A percentile compares a stretch with the other conserved stretches of the same genome.
phyloP scores from a whole-genome alignment of 73 alveolate genomes.

The Paramecium primaurelia region DNA sequence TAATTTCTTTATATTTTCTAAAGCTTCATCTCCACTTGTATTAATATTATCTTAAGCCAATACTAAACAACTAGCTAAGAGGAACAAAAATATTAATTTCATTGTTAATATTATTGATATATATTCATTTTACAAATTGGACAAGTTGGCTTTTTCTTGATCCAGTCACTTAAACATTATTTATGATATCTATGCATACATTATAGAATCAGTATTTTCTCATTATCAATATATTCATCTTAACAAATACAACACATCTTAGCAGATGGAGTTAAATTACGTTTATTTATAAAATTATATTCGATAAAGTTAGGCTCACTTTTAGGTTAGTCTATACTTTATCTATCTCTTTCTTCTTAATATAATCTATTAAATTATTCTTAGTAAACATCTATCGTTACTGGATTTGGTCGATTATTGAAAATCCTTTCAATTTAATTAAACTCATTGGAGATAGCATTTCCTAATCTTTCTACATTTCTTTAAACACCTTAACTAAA shows the following conservation, averaged over 20 bases:
- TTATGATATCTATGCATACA: slow-evolving; percentile 38
- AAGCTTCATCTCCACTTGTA: not conserved
- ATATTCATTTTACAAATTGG: slow-evolving; percentile 58
- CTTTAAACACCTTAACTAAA: not conserved
- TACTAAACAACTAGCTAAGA: not conserved
- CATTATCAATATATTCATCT: not conserved
- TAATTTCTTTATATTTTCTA: not conserved
- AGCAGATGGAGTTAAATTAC: slow-evolving; percentile 5
- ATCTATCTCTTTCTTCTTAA: not conserved
- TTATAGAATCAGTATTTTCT: not conserved
- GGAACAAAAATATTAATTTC: not conserved
- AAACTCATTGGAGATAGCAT: not conserved
- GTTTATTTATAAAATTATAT: not conserved
- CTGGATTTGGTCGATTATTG: not conserved
- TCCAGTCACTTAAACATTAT: not conserved
- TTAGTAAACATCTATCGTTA: not conserved
- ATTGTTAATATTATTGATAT: slow-evolving; percentile 8
- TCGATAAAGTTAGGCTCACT: not conserved
- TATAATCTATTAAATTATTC: not conserved
- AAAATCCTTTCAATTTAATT: not conserved
- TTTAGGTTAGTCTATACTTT: not conserved
- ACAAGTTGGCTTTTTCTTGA: slow-evolving; percentile 4
- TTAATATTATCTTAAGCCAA: not conserved
- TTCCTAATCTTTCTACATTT: not conserved
- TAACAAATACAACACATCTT: not conserved